Conservation (phyloP, 805 yeast species). For the Schwanniomyces occidentalis region DNA sequence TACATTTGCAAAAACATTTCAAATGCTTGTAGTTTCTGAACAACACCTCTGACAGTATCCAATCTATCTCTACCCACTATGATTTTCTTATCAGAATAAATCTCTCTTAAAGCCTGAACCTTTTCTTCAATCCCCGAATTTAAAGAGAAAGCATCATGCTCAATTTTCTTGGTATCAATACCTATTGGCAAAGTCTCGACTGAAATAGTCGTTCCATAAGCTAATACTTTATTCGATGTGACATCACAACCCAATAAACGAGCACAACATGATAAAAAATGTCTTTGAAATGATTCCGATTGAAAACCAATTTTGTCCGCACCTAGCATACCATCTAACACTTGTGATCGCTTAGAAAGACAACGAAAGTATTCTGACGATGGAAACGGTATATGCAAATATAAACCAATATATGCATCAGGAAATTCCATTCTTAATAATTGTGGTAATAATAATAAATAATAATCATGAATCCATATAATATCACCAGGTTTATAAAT, state of each 20-base stretch:
- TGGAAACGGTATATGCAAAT: slow-evolving; percentile 91
- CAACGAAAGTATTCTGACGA: slow-evolving; percentile 92
- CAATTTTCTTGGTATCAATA: slow-evolving; percentile 71
- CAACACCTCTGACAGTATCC: slow-evolving; percentile 89
- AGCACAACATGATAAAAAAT: slow-evolving; percentile 87
- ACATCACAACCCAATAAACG: slow-evolving; percentile 84
- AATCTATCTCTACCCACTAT: slow-evolving; percentile 93
- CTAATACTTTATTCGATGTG: slow-evolving; percentile 54
- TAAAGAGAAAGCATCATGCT: slow-evolving; percentile 54
- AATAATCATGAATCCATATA: slow-evolving; percentile 91
- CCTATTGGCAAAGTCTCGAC: slow-evolving; percentile 87
- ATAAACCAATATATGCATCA: slow-evolving; percentile 73
- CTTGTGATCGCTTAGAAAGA: slow-evolving; percentile 74
- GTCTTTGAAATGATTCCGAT: slow-evolving; percentile 81
- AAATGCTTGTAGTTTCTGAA: slow-evolving; percentile 89
- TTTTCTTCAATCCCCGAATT: slow-evolving; percentile 55
- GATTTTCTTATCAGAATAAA: slow-evolving; percentile 67
- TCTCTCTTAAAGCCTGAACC: slow-evolving; percentile 60
- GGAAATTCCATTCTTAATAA: slow-evolving; percentile 76
- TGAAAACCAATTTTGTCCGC: slow-evolving; percentile 87
- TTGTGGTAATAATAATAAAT: slow-evolving; percentile 78
- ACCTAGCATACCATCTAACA: slow-evolving; percentile 90
- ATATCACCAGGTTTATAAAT: slow-evolving; percentile 86
- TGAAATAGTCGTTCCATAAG: slow-evolving; percentile 75
- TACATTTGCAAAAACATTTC: slow-evolving; percentile 85